Conservation (phyloP, 768 basidiomycete genomes). For the Sistotremastrum suecicum region DNA sequence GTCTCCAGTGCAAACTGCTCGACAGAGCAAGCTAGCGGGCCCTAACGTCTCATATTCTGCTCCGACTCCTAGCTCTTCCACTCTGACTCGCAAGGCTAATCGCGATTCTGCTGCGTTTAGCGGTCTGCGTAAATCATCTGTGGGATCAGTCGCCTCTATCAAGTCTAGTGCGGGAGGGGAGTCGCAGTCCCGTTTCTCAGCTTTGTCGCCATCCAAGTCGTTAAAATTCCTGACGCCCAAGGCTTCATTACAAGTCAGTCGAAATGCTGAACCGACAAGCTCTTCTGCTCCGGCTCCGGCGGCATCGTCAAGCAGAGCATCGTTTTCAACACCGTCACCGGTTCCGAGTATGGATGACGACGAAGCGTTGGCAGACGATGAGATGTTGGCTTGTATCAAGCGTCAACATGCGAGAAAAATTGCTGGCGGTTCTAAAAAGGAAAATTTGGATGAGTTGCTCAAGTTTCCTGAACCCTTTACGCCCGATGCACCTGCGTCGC, state of each 20-base stretch:
- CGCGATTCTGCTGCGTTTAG: slow-evolving; percentile 72
- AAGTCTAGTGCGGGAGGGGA: slow-evolving; percentile 32
- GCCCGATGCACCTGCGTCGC: slow-evolving; percentile 50
- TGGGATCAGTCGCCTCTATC: slow-evolving; percentile 62
- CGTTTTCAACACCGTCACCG: slow-evolving; percentile 76
- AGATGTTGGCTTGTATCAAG: slow-evolving; percentile 90
- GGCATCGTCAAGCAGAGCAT: slow-evolving; percentile 52
- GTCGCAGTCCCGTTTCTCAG: slow-evolving; percentile 50
- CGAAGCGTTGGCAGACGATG: slow-evolving; percentile 81
- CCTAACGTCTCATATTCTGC: slow-evolving; percentile 48
- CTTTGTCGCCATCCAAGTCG: slow-evolving; percentile 73
- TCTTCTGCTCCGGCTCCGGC: slow-evolving; percentile 40
- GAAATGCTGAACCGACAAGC: slow-evolving; percentile 38
- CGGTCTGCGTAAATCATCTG: slow-evolving; percentile 70
- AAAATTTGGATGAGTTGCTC: slow-evolving; percentile 76
- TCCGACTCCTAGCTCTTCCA: slow-evolving; percentile 27
- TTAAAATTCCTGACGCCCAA: slow-evolving; percentile 74
- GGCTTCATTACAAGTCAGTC: slow-evolving; percentile 33
- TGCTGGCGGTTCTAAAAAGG: slow-evolving; percentile 68
- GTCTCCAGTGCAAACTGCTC: slow-evolving; percentile 37
- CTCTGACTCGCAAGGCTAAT: slow-evolving; percentile 47
- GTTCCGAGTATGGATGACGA: slow-evolving; percentile 75
- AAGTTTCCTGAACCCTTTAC: slow-evolving; percentile 85
- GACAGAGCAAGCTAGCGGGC: slow-evolving; percentile 26
- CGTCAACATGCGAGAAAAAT: slow-evolving; percentile 83